A percentile compares a stretch with the other conserved stretches of the same genome.
Conservation (phyloP, 371 early-diverging fungal genomes). For the Nosema granulosis region DNA sequence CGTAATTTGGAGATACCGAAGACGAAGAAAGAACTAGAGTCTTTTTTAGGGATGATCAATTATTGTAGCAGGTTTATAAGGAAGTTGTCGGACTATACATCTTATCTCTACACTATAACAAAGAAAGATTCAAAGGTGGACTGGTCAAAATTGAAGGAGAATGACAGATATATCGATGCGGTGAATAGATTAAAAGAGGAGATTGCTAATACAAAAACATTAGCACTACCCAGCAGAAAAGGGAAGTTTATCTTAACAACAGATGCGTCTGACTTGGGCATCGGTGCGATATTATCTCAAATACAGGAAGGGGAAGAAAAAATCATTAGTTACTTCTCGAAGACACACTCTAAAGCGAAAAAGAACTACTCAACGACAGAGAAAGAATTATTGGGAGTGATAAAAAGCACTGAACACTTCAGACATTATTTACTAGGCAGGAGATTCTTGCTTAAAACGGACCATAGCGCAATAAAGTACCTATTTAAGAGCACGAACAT, state of each 20-base stretch:
- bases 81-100: background rate
- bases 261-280: slow-evolving; percentile 37
- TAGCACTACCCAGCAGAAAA: slow-evolving; percentile 25
- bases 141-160: no score
- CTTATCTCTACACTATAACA: background rate
- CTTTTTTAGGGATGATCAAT: slow-evolving; percentile 18
- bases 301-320: slow-evolving; percentile 23
- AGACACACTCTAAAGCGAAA: background rate
- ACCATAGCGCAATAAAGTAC: slow-evolving; percentile 11
- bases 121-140: no score
- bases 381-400: slow-evolving; percentile 29
- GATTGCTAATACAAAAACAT: no score
- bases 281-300: slow-evolving; percentile 28
- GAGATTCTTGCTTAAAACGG: slow-evolving; percentile 24
- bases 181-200: no score
- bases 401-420: background rate
- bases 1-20: background rate
- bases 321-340: background rate
- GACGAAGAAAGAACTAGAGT: background rate
- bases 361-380: slow-evolving; percentile 40
- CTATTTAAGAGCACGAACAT: slow-evolving; percentile 2
- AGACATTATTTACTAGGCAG: background rate
- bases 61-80: slow-evolving; percentile 8
- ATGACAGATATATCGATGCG: no score
- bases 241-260: slow-evolving; percentile 44